phyloP scores from a whole-genome alignment of 2,329 filamentous ascomycete species.

The Fusarium chuoi region DNA sequence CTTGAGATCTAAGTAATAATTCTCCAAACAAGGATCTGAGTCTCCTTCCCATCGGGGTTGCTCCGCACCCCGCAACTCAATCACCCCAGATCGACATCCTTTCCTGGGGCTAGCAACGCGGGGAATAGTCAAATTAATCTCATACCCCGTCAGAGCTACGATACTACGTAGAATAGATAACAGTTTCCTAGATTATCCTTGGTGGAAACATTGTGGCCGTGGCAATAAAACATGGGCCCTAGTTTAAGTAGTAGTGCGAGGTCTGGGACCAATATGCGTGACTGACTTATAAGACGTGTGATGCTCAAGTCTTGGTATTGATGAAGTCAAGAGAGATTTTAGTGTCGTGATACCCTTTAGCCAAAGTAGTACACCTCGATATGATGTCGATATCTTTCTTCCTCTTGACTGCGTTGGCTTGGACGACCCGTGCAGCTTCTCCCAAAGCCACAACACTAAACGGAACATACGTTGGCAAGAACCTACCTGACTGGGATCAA shows the following conservation, averaged over 20 bases:
- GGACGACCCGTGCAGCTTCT: not conserved
- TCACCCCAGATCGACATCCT: constrained; percentile 19
- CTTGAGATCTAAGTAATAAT: no score
- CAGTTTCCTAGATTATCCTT: constrained; percentile 10
- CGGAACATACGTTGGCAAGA: constrained; percentile 45
- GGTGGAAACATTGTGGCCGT: constrained; percentile 19
- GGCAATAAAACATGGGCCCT: not conserved
- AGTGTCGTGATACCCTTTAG: not conserved
- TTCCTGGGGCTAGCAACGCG: not conserved
- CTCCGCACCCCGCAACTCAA: constrained; percentile 5
- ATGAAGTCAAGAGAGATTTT: not conserved
- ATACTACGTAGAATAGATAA: not conserved
- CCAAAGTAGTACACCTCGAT: not conserved
- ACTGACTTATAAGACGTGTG: not conserved
- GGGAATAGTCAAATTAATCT: not conserved
- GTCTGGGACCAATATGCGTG: not conserved
- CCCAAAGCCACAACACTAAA: constrained; percentile 39
- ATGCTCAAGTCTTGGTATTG: not conserved
- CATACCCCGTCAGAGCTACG: not conserved
- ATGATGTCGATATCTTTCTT: not conserved
- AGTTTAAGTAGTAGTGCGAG: not conserved
- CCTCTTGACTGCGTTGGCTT: not conserved
- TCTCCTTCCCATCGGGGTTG: constrained; percentile 2
- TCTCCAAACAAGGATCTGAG: not conserved
- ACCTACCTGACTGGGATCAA: constrained; percentile 49